A percentile compares a stretch with the other conserved stretches of the same genome.
phyloP scores from a whole-genome alignment of 2,329 filamentous ascomycete genomes.

The Coniella vitis region DNA sequence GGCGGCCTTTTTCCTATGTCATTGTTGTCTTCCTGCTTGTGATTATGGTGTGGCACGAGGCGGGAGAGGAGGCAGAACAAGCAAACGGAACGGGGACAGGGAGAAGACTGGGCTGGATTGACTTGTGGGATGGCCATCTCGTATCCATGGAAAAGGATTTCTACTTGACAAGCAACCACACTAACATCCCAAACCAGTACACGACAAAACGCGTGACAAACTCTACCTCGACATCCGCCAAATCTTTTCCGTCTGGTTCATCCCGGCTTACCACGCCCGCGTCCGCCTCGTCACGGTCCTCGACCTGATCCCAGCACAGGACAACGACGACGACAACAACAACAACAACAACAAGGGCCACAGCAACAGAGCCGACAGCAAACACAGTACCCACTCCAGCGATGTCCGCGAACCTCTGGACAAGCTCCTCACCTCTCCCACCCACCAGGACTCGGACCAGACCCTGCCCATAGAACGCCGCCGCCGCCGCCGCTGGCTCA shows the following conservation, averaged over 20 bases:
- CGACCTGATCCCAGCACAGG: conserved; percentile 37
- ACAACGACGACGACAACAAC: conserved; percentile 15
- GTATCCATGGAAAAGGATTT: no score
- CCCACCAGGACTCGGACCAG: no score
- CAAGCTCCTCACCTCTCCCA: conserved; percentile 4
- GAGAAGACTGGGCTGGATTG: no score
- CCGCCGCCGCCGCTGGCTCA: conserved; percentile 14
- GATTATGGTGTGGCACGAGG: no score
- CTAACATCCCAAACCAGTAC: conserved; percentile 48
- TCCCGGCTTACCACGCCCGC: conserved; percentile 66
- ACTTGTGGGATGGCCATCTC: no score
- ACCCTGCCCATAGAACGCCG: neutral
- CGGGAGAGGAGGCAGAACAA: no score
- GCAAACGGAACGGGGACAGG: neutral
- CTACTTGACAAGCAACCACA: no score
- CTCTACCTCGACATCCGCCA: conserved; percentile 72
- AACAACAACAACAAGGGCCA: neutral
- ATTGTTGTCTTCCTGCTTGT: no score
- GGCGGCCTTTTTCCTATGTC: no score
- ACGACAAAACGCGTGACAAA: conserved; percentile 56
- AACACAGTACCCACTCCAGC: no score
- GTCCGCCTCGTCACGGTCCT: conserved; percentile 65
- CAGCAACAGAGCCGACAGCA: no score
- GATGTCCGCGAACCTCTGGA: conserved; percentile 19
- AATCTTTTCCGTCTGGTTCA: conserved; percentile 67